A percentile compares a stretch with the other conserved stretches of the same genome.
Conservation (phyloP, 495 filamentous ascomycete genomes). For the Staphylotrichum longicolle region DNA sequence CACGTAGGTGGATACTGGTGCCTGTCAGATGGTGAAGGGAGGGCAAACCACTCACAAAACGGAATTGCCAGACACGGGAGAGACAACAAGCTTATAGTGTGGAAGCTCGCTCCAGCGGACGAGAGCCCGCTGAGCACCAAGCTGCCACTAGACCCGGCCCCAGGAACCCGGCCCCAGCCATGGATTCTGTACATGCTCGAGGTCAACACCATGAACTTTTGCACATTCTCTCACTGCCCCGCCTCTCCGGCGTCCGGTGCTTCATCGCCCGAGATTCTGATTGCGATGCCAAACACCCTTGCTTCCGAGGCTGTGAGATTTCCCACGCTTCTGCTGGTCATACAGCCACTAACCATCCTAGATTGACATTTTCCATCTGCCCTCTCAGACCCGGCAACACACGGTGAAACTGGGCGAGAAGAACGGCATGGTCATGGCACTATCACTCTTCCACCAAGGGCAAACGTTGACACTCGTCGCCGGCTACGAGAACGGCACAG, state of each 20-base stretch:
- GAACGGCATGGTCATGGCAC: constrained; percentile 89
- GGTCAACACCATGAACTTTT: constrained; percentile 96
- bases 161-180: constrained; percentile 57
- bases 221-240: constrained; percentile 71
- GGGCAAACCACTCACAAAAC: background rate
- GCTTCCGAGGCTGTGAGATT: constrained; percentile 65
- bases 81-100: constrained; percentile 83
- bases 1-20: constrained; percentile 60
- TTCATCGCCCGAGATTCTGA: constrained; percentile 46
- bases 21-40: background rate
- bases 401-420: constrained; percentile 61
- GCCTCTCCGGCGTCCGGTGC: constrained; percentile 16
- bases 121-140: constrained; percentile 62
- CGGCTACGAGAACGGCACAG: constrained; percentile 87
- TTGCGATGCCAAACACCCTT: constrained; percentile 75
- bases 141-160: constrained; percentile 61
- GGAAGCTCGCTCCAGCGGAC: constrained; percentile 66
- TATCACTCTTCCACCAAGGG: constrained; percentile 57
- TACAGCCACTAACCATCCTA: constrained; percentile 26
- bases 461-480: constrained; percentile 53
- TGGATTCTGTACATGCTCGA: constrained; percentile 81
- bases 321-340: background rate
- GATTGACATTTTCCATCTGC: constrained; percentile 86
- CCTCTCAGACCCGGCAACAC: constrained; percentile 63
- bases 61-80: constrained; percentile 61